Conservation (phyloP, 257 asterid genomes). For the Scutellaria minor region DNA sequence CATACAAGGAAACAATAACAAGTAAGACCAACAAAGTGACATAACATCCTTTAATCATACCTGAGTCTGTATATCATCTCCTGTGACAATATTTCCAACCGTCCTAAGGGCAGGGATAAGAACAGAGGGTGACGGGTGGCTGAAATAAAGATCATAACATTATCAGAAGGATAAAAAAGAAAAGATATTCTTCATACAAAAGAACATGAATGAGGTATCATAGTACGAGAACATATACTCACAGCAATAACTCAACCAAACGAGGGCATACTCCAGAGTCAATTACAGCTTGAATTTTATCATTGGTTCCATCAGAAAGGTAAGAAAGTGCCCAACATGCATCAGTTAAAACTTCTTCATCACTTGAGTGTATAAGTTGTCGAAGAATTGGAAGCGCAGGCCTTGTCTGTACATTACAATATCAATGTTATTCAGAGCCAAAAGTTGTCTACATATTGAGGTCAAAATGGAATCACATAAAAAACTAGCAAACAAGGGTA, state of each 20-base stretch:
- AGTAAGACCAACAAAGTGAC: not conserved
- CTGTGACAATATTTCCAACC: conserved; percentile 93
- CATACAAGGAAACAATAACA: not conserved
- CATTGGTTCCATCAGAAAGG: conserved; percentile 89
- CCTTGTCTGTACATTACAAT: conserved; percentile 54
- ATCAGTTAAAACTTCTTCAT: conserved; percentile 92
- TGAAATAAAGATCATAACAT: conserved; percentile 40
- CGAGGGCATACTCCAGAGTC: conserved; percentile 91
- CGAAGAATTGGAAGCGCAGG: conserved; percentile 88
- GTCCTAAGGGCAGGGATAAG: conserved; percentile 91
- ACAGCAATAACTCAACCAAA: conserved; percentile 73
- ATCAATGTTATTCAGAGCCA: conserved; percentile 27
- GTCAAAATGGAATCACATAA: not conserved
- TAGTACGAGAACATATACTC: conserved; percentile 43
- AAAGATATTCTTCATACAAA: not conserved
- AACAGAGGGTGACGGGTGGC: conserved; percentile 86
- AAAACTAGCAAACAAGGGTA: not conserved
- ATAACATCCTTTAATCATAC: conserved; percentile 37
- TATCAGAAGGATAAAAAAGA: conserved; percentile 22
- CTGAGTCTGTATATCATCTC: conserved; percentile 95
- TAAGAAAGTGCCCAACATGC: conserved; percentile 96
- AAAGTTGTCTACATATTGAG: not conserved
- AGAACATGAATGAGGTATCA: not conserved
- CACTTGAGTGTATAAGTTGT: conserved; percentile 71
- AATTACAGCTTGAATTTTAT: conserved; percentile 87